Conservation (phyloP, 2,329 filamentous ascomycete genomes). For the Aureobasidium zeae region DNA sequence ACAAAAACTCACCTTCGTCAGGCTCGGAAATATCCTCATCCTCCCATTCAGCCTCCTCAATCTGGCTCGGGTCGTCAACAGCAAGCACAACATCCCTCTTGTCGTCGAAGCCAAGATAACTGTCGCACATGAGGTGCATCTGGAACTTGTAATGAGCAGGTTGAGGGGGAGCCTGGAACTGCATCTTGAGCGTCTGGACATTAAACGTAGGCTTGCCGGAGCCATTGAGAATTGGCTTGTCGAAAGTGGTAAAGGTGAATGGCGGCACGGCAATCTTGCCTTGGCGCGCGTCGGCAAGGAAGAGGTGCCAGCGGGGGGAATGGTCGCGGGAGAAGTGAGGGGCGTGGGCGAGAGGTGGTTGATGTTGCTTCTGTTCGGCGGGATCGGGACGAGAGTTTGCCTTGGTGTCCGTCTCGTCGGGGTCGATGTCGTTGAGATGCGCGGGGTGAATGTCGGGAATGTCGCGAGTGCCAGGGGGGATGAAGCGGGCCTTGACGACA, state of each 20-base stretch:
- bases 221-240: conserved; percentile 74
- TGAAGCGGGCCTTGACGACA: conserved; percentile 87
- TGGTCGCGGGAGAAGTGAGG: conserved; percentile 86
- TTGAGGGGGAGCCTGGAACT: conserved; percentile 90
- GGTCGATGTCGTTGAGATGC: conserved; percentile 84
- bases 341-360: conserved; percentile 79
- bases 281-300: conserved; percentile 87
- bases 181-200: conserved; percentile 92
- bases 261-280: conserved; percentile 94
- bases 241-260: conserved; percentile 88
- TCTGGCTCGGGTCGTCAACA: conserved; percentile 83
- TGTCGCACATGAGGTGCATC: conserved; percentile 88
- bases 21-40: conserved; percentile 83
- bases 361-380: conserved; percentile 53
- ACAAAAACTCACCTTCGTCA: conserved; percentile 69
- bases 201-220: conserved; percentile 82
- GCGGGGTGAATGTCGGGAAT: conserved; percentile 65
- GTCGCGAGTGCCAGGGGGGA: conserved; percentile 71
- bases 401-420: conserved; percentile 84
- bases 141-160: conserved; percentile 89
- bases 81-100: conserved; percentile 83
- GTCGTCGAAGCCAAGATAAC: conserved; percentile 87
- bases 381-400: conserved; percentile 60
- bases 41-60: conserved; percentile 55
- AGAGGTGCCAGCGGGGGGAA: conserved; percentile 85